Evolutionary conservation across 2,329 filamentous ascomycete species (phyloP).

Genomic region (Pseudocercospora musae): DNA sequence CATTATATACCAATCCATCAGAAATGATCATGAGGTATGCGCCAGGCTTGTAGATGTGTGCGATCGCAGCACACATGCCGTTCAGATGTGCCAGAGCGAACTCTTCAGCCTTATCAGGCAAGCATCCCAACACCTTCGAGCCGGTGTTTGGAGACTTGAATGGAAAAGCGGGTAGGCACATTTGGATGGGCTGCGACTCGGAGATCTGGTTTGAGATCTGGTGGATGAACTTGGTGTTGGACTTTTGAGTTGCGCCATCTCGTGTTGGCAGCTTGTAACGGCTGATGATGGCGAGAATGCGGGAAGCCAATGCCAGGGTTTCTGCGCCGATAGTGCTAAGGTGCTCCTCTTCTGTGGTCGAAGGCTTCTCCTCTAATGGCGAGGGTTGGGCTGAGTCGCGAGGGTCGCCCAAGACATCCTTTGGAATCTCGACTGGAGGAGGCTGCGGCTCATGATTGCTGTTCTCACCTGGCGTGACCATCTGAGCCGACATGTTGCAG

Average conservation of each 20-base stretch:
- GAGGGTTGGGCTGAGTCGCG: neutral
- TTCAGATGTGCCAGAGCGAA: constrained; percentile 15
- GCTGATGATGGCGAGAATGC: constrained; percentile 6
- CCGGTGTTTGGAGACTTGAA: constrained; percentile 19
- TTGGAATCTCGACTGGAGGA: neutral
- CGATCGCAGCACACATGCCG: constrained; percentile 13
- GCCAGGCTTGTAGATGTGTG: constrained; percentile 15
- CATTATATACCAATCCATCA: constrained; percentile 21
- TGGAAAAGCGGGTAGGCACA: constrained; percentile 22
- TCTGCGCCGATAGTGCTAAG: neutral
- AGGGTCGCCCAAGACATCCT: neutral
- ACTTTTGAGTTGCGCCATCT: neutral
- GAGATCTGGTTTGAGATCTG: constrained; percentile 1
- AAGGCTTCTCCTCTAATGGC: neutral
- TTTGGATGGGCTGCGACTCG: constrained; percentile 1
- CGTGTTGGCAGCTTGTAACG: constrained; percentile 2
- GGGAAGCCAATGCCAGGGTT: neutral
- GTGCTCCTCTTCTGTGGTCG: neutral
- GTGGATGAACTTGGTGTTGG: neutral
- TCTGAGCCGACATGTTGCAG: neutral
- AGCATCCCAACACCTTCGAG: constrained; percentile 15
- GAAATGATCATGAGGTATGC: constrained; percentile 17
- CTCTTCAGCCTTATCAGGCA: constrained; percentile 20
- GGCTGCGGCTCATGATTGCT: neutral
- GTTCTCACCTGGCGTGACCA: neutral